These are phyloP conservation scores for Auricularia cornea DNA, from an alignment of 768 basidiomycete species.

Conservation along the genomic window DNA sequence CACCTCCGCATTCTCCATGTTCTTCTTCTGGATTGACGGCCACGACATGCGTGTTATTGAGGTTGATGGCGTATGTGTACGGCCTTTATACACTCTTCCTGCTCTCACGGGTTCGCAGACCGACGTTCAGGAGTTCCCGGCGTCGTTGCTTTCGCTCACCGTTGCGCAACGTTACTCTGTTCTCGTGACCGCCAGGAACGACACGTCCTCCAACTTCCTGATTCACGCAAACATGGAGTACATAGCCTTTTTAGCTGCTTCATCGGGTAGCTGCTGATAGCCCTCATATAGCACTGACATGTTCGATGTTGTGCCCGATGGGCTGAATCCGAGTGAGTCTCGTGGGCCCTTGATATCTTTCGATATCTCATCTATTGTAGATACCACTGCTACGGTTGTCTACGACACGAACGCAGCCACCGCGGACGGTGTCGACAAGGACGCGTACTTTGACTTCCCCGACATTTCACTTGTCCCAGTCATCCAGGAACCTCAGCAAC, in stretches of 20 bases:
- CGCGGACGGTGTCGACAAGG: slow-evolving; percentile 39
- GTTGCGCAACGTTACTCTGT: slow-evolving; percentile 93
- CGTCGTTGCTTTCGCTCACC: slow-evolving; percentile 63
- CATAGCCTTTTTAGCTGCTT: slow-evolving; percentile 6
- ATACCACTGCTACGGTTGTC: slow-evolving; percentile 75
- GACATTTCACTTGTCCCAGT: slow-evolving; percentile 67
- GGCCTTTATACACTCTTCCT: background rate
- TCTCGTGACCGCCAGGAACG: slow-evolving; percentile 84
- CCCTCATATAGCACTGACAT: slow-evolving; percentile 50
- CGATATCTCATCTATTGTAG: no score
- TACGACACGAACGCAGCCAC: slow-evolving; percentile 53
- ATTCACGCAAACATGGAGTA: slow-evolving; percentile 87
- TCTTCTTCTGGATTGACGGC: slow-evolving; percentile 86
- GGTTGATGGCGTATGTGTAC: slow-evolving; percentile 65
- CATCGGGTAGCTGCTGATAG: background rate
- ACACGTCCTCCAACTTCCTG: slow-evolving; percentile 71
- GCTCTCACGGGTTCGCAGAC: slow-evolving; percentile 33
- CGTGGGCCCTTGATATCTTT: no score
- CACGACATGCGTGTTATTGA: slow-evolving; percentile 81
- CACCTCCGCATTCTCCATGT: slow-evolving; percentile 61
- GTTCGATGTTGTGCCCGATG: slow-evolving; percentile 76
- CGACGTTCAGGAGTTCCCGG: slow-evolving; percentile 66
- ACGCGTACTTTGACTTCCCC: slow-evolving; percentile 49
- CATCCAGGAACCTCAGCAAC: slow-evolving; percentile 36
- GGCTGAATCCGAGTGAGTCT: slow-evolving; percentile 63